These are phyloP conservation scores for Aspergillus japonicus DNA, from an alignment of 2,329 filamentous ascomycete genomes.

Conservation along the genomic window DNA sequence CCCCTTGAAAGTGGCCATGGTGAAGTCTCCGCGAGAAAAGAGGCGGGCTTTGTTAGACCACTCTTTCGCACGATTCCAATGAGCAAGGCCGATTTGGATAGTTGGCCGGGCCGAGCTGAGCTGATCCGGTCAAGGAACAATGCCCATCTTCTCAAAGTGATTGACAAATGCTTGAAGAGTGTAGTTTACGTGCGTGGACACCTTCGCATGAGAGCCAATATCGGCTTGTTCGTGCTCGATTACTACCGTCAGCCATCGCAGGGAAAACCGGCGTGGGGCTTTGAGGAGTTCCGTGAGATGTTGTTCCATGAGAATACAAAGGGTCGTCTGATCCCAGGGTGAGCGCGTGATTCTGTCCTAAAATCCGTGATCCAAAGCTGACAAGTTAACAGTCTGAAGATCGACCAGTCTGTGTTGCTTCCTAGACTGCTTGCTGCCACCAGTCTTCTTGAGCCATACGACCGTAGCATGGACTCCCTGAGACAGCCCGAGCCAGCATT, in stretches of 20 bases:
- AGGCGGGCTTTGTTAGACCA: conserved; percentile 18
- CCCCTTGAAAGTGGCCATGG: conserved; percentile 25
- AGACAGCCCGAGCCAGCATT: conserved; percentile 32
- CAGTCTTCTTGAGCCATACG: conserved; percentile 30
- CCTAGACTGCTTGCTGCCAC: conserved; percentile 28
- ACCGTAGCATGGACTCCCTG: conserved; percentile 21
- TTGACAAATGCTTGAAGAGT: conserved; percentile 33
- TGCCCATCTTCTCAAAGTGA: conserved; percentile 27
- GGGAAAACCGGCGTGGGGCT: conserved; percentile 27
- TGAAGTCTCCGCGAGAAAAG: conserved; percentile 28
- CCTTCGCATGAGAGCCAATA: conserved; percentile 43
- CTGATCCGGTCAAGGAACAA: conserved; percentile 32
- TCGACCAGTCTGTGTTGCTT: conserved; percentile 28
- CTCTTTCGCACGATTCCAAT: conserved; percentile 22
- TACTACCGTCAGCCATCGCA: conserved; percentile 33
- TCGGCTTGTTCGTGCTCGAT: conserved; percentile 43
- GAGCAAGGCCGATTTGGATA: conserved; percentile 16
- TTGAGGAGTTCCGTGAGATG: conserved; percentile 45
- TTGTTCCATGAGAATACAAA: conserved; percentile 36
- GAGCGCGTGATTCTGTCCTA: conserved; percentile 14
- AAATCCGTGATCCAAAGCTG: background rate
- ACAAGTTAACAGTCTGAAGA: conserved; percentile 23
- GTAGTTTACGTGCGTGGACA: conserved; percentile 35
- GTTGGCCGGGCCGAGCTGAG: conserved; percentile 23
- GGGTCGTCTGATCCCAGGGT: conserved; percentile 41